These are phyloP conservation scores for Chondrostereum purpureum DNA, from an alignment of 1,284 basidiomycete genomes.

Conservation along the genomic window DNA sequence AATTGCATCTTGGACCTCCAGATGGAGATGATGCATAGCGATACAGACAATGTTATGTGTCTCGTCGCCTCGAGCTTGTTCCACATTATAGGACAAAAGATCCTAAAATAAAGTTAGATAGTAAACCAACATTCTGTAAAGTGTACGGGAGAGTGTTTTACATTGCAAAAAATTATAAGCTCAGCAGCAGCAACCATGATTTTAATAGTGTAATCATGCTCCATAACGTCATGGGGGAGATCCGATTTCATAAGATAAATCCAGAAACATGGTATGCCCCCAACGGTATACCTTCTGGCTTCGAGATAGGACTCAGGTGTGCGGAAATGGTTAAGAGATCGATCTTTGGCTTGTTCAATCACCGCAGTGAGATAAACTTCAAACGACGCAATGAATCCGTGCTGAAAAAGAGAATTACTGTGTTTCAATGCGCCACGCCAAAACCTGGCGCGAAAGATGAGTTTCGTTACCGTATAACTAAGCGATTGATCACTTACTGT, in stretches of 20 bases:
- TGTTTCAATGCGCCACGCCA: slow-evolving; percentile 14
- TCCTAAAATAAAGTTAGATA: too few relatives aligned
- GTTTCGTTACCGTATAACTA: background rate
- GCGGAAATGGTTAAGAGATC: slow-evolving; percentile 20
- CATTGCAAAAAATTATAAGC: slow-evolving; percentile 28
- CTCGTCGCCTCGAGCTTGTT: slow-evolving; percentile 27
- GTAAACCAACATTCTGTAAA: too few relatives aligned
- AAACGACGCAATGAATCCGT: slow-evolving; percentile 27
- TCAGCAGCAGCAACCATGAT: slow-evolving; percentile 21
- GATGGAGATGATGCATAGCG: slow-evolving; percentile 29
- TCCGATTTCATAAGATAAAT: slow-evolving; percentile 27
- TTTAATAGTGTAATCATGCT: slow-evolving; percentile 22
- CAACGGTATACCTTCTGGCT: slow-evolving; percentile 27
- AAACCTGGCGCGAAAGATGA: slow-evolving; percentile 15
- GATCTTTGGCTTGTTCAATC: slow-evolving; percentile 29
- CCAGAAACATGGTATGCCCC: slow-evolving; percentile 25
- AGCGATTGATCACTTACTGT: slow-evolving; percentile 17
- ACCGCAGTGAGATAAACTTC: slow-evolving; percentile 27
- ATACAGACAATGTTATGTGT: slow-evolving; percentile 32
- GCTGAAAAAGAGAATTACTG: slow-evolving; percentile 13
- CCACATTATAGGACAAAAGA: background rate
- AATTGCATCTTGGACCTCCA: slow-evolving; percentile 29
- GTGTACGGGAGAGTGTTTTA: slow-evolving; percentile 20
- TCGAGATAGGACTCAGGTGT: slow-evolving; percentile 28
- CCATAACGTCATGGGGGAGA: slow-evolving; percentile 27